Evolutionary conservation across 1,284 basidiomycete species (phyloP).

Genomic region (Polyporus tsugae): DNA sequence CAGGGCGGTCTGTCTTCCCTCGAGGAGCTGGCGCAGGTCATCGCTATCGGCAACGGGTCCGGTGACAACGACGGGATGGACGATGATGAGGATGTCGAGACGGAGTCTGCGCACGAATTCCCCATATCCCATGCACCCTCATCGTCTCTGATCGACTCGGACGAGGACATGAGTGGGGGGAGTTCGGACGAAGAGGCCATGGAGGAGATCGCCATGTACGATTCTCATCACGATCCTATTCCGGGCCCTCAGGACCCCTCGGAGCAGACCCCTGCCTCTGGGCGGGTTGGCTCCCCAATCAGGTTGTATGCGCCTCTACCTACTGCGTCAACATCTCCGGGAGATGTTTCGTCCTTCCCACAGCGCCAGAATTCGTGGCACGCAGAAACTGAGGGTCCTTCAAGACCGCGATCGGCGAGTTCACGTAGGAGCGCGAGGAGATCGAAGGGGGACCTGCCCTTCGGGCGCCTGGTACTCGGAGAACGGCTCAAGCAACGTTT

Average conservation of each 20-base stretch:
- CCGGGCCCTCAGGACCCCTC: constrained; percentile 13
- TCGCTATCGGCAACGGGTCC: constrained; percentile 66
- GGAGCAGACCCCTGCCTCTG: constrained; percentile 11
- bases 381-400: constrained; percentile 46
- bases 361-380: constrained; percentile 40
- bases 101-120: constrained; percentile 75
- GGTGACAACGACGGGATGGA: constrained; percentile 66
- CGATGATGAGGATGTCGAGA: constrained; percentile 67
- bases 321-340: constrained; percentile 34
- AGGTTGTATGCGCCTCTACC: constrained; percentile 18
- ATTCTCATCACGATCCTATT: constrained; percentile 48
- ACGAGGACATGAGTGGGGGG: constrained; percentile 76
- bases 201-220: constrained; percentile 80
- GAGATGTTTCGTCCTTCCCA: constrained; percentile 35
- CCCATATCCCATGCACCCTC: constrained; percentile 71
- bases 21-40: constrained; percentile 85
- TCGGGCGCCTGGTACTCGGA: constrained; percentile 60
- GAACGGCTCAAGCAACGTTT: constrained; percentile 83
- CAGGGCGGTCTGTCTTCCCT: constrained; percentile 84
- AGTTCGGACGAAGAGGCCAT: constrained; percentile 79
- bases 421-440: constrained; percentile 64
- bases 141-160: constrained; percentile 68
- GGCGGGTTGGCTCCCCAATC: constrained; percentile 24
- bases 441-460: constrained; percentile 45
- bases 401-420: constrained; percentile 48